Base-by-base conservation (phyloP, 2,329 filamentous ascomycete species). In the Colletotrichum costaricense region DNA sequence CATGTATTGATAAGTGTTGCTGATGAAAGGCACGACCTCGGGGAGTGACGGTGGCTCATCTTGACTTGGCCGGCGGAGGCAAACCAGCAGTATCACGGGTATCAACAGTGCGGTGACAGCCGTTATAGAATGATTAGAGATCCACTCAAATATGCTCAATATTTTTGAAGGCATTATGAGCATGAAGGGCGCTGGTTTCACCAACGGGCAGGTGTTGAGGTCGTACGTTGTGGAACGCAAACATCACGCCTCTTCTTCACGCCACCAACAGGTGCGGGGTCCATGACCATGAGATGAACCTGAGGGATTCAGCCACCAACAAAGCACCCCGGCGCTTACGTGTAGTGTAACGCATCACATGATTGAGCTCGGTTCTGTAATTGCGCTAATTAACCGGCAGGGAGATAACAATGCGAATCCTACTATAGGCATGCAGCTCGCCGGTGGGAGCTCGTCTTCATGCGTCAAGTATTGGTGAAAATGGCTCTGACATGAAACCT, bases 1-100 rank as follows among this genome's bases (percentile, higher is more conserved):
- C 67, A 76, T 69, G 46, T 72, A 78, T 7, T 76, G 74, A 35
- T 67, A 69, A 0, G 75, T 74, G 28, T 78, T 78, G 42, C 30
- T 70, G 16, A 78, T 22, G 58, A 73, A 75, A 0, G 76, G 77
- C 28, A 78, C 58, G 4, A 69, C 24, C 14, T 77, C 76, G 3
- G 67, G 42, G 5, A 75, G 38, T 1, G 52, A 56, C 8, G 73
- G 73, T 0, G 73, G 73, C 3, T 62, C 70, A 70, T 72, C 62
- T 12, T 38, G 28, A 7, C 30, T 19, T 38, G 55, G 5, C 11
- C 2, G 28, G 2, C 22, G n/a, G 9, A 30, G 46, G 22, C 52
- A 6, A 24, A 63, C 12, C 1, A 63, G 14, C 8, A 11, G 33
- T 0, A 35, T 24, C 0, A 35, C 2, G 8, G 62, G 22, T 1